These are phyloP conservation scores for Orobanche coerulescens DNA, from an alignment of 257 asterid species.

Conservation along the genomic window DNA sequence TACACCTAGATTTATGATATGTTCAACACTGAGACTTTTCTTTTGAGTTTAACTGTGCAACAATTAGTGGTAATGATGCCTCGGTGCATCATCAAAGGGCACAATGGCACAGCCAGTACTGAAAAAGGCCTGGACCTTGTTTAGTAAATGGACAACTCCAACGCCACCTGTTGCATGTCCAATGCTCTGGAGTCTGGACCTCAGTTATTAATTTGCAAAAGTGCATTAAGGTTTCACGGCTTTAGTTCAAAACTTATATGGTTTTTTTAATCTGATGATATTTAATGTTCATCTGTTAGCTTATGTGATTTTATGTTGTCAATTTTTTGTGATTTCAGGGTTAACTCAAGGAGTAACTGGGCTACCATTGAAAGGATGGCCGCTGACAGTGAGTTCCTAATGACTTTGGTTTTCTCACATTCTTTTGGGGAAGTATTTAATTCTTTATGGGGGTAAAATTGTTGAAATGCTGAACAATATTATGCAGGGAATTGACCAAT, in stretches of 20 bases:
- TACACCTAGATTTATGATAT: too few species aligned
- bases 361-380: constrained; percentile 91
- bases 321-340: constrained; percentile 32
- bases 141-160: too few species aligned
- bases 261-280: neutral
- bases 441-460: constrained; percentile 2
- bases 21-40: too few species aligned
- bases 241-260: neutral
- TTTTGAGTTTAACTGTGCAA: too few species aligned
- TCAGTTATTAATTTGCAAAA: neutral
- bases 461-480: constrained; percentile 10
- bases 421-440: constrained; percentile 3
- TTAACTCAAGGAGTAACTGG: constrained; percentile 68
- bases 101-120: too few species aligned
- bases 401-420: constrained; percentile 15
- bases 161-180: too few species aligned
- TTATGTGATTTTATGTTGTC: constrained; percentile 8
- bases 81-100: too few species aligned
- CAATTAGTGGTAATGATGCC: too few species aligned
- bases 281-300: constrained; percentile 1
- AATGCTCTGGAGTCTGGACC: too few species aligned
- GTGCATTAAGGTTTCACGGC: neutral
- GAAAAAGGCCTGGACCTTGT: too few species aligned
- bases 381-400: constrained; percentile 60
- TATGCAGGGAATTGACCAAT: constrained; percentile 70